Conservation (phyloP, 345 rosid species). For the Lepidium didymum region DNA sequence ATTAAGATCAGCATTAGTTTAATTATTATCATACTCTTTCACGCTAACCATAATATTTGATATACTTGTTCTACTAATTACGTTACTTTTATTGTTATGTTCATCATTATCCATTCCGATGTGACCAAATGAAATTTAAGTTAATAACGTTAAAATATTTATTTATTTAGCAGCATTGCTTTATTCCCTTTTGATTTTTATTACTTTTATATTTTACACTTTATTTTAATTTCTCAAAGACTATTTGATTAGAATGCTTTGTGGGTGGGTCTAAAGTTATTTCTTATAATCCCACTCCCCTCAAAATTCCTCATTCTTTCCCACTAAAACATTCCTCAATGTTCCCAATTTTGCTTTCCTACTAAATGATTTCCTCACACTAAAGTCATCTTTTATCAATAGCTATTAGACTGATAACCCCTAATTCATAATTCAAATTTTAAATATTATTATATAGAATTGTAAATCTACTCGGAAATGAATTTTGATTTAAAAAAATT, state of each 20-base stretch:
- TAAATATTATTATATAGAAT: no score
- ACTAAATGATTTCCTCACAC: not conserved
- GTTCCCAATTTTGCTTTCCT: not conserved
- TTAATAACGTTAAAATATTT: not conserved
- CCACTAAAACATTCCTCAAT: slow-evolving; percentile 21
- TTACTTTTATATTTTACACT: not conserved
- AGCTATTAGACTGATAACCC: no score
- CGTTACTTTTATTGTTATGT: not conserved
- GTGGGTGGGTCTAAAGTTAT: slow-evolving; percentile 15
- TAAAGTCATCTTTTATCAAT: no score
- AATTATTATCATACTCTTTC: not conserved
- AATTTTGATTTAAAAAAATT: no score
- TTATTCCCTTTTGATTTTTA: not conserved
- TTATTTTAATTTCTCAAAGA: not conserved
- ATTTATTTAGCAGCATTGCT: not conserved
- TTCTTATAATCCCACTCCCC: slow-evolving; percentile 3
- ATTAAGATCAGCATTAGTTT: not conserved
- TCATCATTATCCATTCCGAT: not conserved
- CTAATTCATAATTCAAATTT: no score
- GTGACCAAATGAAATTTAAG: not conserved
- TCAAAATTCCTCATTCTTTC: slow-evolving; percentile 7
- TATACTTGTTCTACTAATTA: not conserved
- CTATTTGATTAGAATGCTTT: not conserved
- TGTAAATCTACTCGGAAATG: no score
- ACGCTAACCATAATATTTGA: not conserved